These are phyloP conservation scores for Cyclotella kingstonii DNA, from an alignment of 108 stramenopile species.

Conservation along the genomic window DNA sequence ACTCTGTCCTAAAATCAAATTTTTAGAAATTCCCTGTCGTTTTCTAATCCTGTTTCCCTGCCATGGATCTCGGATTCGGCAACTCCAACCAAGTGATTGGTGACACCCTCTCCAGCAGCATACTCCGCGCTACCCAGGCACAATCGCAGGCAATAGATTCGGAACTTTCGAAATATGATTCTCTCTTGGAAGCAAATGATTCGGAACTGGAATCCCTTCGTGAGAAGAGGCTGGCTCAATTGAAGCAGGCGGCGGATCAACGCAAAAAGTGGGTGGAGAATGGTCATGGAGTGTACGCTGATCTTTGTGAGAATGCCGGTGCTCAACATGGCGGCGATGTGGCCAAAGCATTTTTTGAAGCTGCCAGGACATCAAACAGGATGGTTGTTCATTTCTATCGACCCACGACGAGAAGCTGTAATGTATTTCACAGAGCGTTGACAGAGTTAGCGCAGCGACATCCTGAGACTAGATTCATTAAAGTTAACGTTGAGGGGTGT, in stretches of 20 bases:
- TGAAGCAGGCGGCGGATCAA: constrained; percentile 73
- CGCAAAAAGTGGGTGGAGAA: constrained; percentile 59
- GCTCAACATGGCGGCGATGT: constrained; percentile 54
- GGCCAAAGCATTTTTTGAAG: constrained; percentile 90
- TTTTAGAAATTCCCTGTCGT: neutral
- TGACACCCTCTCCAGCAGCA: constrained; percentile 49
- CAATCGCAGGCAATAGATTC: constrained; percentile 63
- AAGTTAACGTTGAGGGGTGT: constrained; percentile 95
- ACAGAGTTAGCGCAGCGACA: constrained; percentile 81
- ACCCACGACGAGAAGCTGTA: constrained; percentile 85
- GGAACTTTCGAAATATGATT: constrained; percentile 75
- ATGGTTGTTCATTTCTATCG: constrained; percentile 97
- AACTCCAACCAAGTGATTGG: constrained; percentile 71
- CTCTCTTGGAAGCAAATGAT: constrained; percentile 80
- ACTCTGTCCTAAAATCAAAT: no score
- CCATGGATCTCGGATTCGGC: constrained; percentile 89
- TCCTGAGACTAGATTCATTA: constrained; percentile 94
- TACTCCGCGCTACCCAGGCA: constrained; percentile 55
- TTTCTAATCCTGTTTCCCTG: neutral
- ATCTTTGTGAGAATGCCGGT: constrained; percentile 59
- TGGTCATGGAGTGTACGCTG: constrained; percentile 90
- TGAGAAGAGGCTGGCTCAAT: constrained; percentile 65
- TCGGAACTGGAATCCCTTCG: constrained; percentile 89
- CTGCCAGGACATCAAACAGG: constrained; percentile 74
- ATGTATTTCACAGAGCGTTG: constrained; percentile 91